Conservation (phyloP, 345 rosid genomes). For the Rhodamnia rubescens region DNA sequence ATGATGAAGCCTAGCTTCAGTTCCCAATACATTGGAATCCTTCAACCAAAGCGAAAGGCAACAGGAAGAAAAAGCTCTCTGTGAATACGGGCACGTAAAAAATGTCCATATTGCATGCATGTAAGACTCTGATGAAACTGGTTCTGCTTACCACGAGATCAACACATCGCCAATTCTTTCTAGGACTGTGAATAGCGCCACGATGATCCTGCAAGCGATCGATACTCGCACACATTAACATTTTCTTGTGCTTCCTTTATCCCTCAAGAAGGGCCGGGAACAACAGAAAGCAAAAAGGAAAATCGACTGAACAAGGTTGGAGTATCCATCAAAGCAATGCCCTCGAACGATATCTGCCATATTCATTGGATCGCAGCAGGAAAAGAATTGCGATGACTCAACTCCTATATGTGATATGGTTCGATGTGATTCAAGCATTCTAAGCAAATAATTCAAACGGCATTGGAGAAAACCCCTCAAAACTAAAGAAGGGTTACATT, state of each 20-base stretch:
- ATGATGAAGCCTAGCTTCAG: conserved; percentile 61
- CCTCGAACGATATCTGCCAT: not conserved
- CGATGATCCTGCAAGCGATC: conserved; percentile 50
- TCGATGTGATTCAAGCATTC: not conserved
- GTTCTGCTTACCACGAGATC: conserved; percentile 50
- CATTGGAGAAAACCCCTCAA: not conserved
- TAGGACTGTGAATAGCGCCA: conserved; percentile 55
- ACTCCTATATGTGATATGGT: no score
- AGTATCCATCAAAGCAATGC: no score
- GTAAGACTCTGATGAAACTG: not conserved
- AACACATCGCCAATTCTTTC: conserved; percentile 61
- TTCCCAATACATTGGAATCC: conserved; percentile 87
- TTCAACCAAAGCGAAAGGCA: not conserved
- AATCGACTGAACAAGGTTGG: no score
- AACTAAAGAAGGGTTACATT: not conserved
- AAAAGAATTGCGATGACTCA: not conserved
- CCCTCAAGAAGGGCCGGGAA: not conserved
- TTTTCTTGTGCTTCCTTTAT: not conserved
- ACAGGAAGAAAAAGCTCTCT: not conserved
- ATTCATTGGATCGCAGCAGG: not conserved
- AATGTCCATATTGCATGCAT: not conserved
- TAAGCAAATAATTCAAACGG: not conserved
- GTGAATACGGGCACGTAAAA: no score
- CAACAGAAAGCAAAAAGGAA: not conserved
- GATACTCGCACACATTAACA: not conserved